Evolutionary conservation across 805 yeast genomes (phyloP).

Genomic region (Pichia kluyveri): DNA sequence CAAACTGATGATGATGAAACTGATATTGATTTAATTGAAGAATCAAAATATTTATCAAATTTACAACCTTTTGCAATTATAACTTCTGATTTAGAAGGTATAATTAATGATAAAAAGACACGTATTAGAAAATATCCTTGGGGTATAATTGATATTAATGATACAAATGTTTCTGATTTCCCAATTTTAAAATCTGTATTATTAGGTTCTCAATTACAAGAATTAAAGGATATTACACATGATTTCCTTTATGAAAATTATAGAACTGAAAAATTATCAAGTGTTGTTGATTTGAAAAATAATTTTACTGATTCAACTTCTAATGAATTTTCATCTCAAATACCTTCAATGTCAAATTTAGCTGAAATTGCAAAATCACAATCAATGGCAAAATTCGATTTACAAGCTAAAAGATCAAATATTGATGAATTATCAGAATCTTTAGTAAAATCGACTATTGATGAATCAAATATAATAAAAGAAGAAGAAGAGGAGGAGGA

Average conservation of each 20-base stretch:
- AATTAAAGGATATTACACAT: conserved; percentile 56
- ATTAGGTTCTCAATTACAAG: conserved; percentile 54
- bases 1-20: conserved; percentile 58
- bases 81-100: conserved; percentile 50
- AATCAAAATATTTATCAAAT: conserved; percentile 49
- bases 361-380: conserved; percentile 39
- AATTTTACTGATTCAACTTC: conserved; percentile 26
- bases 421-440: conserved; percentile 6
- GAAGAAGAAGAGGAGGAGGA: conserved; percentile 1
- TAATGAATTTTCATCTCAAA: conserved; percentile 9
- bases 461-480: conserved; percentile 6
- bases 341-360: conserved; percentile 56
- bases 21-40: conserved; percentile 59
- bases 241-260: conserved; percentile 56
- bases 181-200: conserved; percentile 44
- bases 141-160: conserved; percentile 54
- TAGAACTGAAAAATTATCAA: conserved; percentile 53
- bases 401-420: conserved; percentile 5
- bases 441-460: conserved; percentile 6
- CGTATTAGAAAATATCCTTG: conserved; percentile 68
- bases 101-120: conserved; percentile 39
- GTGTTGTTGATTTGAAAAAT: conserved; percentile 37
- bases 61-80: conserved; percentile 74
- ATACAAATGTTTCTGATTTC: conserved; percentile 45
- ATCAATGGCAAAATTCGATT: conserved; percentile 22